These are phyloP conservation scores for Dianthus caryophyllus DNA, from an alignment of 148 eudicot species.

Conservation along the genomic window DNA sequence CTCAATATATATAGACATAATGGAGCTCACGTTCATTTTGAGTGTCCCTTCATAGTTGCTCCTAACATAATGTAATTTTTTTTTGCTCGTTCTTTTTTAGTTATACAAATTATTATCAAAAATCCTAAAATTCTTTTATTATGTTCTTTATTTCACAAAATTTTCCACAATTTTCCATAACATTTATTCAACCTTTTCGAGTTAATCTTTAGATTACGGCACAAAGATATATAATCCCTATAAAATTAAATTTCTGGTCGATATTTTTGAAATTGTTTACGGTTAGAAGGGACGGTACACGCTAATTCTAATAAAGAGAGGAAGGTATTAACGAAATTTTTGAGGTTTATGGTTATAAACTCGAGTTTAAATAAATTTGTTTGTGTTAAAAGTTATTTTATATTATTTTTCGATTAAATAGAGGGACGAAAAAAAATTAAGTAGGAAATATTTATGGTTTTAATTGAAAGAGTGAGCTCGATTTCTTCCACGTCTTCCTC, in stretches of 20 bases:
- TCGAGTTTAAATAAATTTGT: constrained; percentile 4
- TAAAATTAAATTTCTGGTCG: constrained; percentile 5
- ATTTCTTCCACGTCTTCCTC: constrained; percentile 23
- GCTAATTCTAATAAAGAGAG: constrained; percentile 4
- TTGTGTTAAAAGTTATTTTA: constrained; percentile 14
- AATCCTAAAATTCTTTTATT: constrained; percentile 12
- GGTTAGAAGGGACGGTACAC: constrained; percentile 30
- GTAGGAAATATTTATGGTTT: constrained; percentile 20
- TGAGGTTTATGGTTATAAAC: constrained; percentile 20
- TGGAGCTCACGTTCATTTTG: constrained; percentile 26
- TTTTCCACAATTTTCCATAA: not conserved
- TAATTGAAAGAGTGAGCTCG: constrained; percentile 24
- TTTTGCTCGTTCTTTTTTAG: not conserved
- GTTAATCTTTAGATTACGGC: not conserved
- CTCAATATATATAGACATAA: constrained; percentile 20
- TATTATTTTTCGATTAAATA: not conserved
- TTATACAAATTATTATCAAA: constrained; percentile 1
- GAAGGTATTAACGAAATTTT: not conserved
- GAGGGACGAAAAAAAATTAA: not conserved
- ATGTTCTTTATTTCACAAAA: not conserved
- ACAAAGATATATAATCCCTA: not conserved
- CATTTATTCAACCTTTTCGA: constrained; percentile 1
- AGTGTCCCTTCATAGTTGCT: constrained; percentile 29
- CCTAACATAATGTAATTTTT: constrained; percentile 12
- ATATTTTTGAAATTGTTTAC: not conserved